Percentiles rank a stretch among this genome's conserved stretches.
Conservation (phyloP, 441 rosid genomes). For the Gossypium aridum region DNA sequence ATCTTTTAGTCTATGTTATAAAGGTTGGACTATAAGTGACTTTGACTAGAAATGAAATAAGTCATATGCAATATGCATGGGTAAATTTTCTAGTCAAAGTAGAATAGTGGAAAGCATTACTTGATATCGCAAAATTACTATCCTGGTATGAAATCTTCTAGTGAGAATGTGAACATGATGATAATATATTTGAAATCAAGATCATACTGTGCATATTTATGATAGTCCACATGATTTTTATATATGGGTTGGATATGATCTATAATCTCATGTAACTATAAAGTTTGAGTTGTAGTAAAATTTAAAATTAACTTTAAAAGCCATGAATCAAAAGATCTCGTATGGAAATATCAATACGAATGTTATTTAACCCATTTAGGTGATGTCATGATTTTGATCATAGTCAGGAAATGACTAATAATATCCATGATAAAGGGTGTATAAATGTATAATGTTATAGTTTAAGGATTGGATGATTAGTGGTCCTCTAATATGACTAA, state of each 20-base stretch:
- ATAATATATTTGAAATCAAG: too few relatives aligned
- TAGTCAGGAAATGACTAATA: background rate
- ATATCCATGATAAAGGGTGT: background rate
- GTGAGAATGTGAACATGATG: too few relatives aligned
- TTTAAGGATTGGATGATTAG: background rate
- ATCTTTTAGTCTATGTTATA: too few relatives aligned
- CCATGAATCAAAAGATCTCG: background rate
- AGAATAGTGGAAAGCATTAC: too few relatives aligned
- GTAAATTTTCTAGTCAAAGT: too few relatives aligned
- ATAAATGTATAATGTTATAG: background rate
- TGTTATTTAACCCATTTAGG: background rate
- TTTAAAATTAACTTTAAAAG: background rate
- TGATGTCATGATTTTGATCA: background rate
- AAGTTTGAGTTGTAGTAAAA: background rate
- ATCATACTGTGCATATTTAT: too few relatives aligned
- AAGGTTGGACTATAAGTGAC: too few relatives aligned
- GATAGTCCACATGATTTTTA: background rate
- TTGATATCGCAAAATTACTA: too few relatives aligned
- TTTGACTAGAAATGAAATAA: too few relatives aligned
- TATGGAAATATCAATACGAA: background rate
- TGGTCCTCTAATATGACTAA: background rate
- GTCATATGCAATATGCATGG: too few relatives aligned
- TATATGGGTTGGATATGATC: background rate
- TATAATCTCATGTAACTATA: background rate
- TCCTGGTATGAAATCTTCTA: too few relatives aligned